Evolutionary conservation across 2,329 filamentous ascomycete species (phyloP).

Genomic region (Clonostachys chloroleuca): DNA sequence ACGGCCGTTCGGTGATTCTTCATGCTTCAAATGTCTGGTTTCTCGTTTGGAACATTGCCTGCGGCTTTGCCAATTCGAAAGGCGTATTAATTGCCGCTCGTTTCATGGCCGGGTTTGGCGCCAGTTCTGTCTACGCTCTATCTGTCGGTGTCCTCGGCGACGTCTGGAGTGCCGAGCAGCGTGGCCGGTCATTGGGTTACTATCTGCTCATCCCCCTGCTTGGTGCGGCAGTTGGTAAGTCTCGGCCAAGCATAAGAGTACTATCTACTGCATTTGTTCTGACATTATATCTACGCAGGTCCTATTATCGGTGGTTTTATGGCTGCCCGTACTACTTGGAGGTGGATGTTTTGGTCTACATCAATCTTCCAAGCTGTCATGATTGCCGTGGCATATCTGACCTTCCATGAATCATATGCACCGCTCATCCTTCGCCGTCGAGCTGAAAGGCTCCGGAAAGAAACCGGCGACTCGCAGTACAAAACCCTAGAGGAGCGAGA

Average conservation of each 20-base stretch:
- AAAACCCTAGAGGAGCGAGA: conserved; percentile 23
- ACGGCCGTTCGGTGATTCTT: conserved; percentile 34
- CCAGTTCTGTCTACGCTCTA: conserved; percentile 37
- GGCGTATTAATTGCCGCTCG: conserved; percentile 34
- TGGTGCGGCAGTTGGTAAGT: conserved; percentile 26
- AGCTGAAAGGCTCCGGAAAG: conserved; percentile 20
- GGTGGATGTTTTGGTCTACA: conserved; percentile 40
- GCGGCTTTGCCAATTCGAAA: conserved; percentile 32
- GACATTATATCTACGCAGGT: conserved; percentile 7
- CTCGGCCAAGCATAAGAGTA: background rate
- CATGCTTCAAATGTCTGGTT: conserved; percentile 43
- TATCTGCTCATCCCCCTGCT: conserved; percentile 33
- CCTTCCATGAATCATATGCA: conserved; percentile 31
- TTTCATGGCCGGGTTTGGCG: conserved; percentile 42
- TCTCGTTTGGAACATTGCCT: conserved; percentile 41
- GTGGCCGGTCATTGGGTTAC: conserved; percentile 31
- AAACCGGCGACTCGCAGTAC: conserved; percentile 20
- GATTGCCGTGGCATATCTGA: conserved; percentile 20
- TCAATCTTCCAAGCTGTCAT: conserved; percentile 33
- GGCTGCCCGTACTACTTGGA: conserved; percentile 25
- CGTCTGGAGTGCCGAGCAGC: conserved; percentile 36
- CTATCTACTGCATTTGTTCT: background rate
- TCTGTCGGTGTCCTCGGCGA: conserved; percentile 42
- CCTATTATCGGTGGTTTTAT: conserved; percentile 35
- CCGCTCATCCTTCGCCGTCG: conserved; percentile 24